Conservation (phyloP, 768 basidiomycete genomes). For the Tephrocybe rancida region DNA sequence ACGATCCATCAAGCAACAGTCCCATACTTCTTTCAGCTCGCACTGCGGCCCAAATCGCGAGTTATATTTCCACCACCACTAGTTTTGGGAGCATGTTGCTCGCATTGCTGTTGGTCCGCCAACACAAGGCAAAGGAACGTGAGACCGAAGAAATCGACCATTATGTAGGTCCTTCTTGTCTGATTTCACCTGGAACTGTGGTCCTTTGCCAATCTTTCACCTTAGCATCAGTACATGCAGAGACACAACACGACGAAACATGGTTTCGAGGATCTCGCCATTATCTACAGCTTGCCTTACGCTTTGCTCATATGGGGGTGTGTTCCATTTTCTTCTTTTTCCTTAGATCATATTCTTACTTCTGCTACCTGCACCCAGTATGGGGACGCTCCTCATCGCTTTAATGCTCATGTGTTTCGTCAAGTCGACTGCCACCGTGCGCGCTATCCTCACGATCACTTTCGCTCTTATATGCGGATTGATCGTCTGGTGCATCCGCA, state of each 20-base stretch:
- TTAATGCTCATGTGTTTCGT: constrained; percentile 28
- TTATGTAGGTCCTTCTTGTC: not conserved
- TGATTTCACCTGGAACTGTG: no score
- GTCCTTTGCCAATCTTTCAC: not conserved
- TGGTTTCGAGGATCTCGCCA: constrained; percentile 4
- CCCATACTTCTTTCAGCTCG: constrained; percentile 11
- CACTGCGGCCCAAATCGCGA: constrained; percentile 36
- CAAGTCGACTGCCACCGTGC: constrained; percentile 14
- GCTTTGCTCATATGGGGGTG: constrained; percentile 11
- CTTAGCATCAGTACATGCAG: not conserved
- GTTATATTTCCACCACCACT: constrained; percentile 45
- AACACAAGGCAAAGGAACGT: not conserved
- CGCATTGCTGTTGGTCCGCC: not conserved
- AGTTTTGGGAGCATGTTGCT: constrained; percentile 42
- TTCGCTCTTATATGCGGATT: constrained; percentile 11
- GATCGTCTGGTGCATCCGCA: constrained; percentile 25
- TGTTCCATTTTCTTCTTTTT: not conserved
- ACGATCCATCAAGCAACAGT: constrained; percentile 35
- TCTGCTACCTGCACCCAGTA: constrained; percentile 10
- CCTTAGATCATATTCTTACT: not conserved
- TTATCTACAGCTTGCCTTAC: constrained; percentile 11
- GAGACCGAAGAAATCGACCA: not conserved
- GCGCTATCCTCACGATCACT: constrained; percentile 15
- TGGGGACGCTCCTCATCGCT: constrained; percentile 24
- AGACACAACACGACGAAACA: not conserved